Evolutionary conservation across 768 basidiomycete species (phyloP).

Genomic region (Neoboletus subvelutipes): DNA sequence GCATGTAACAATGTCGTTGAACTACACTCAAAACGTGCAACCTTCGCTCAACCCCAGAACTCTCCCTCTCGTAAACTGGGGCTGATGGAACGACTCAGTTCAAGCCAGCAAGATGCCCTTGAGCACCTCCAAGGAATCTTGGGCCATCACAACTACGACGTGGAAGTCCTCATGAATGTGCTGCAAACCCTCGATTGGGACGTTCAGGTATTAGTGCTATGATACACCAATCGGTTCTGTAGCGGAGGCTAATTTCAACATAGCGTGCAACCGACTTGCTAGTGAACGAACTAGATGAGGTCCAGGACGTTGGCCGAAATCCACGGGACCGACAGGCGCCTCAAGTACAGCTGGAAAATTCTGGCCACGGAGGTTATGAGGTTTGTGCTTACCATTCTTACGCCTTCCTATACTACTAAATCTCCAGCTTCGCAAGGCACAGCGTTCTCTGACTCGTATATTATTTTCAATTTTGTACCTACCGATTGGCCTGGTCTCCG

Average conservation of each 20-base stretch:
- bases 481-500: constrained; percentile 49
- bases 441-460: constrained; percentile 8
- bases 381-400: background rate
- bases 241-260: background rate
- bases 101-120: background rate
- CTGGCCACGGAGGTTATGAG: constrained; percentile 3
- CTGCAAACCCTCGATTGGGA: background rate
- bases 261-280: background rate
- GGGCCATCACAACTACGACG: background rate
- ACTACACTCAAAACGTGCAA: too few relatives aligned
- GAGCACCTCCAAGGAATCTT: background rate
- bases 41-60: background rate
- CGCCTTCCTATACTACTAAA: background rate
- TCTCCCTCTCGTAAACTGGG: background rate
- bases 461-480: constrained; percentile 47
- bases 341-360: background rate
- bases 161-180: background rate
- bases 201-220: background rate
- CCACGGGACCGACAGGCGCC: background rate
- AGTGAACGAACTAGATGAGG: background rate
- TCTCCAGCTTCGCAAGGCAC: background rate
- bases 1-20: too few relatives aligned
- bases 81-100: background rate
- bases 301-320: background rate
- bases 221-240: background rate